These are phyloP conservation scores for Tylopilus orsonianus DNA, from an alignment of 1,284 basidiomycete species.

Conservation along the genomic window DNA sequence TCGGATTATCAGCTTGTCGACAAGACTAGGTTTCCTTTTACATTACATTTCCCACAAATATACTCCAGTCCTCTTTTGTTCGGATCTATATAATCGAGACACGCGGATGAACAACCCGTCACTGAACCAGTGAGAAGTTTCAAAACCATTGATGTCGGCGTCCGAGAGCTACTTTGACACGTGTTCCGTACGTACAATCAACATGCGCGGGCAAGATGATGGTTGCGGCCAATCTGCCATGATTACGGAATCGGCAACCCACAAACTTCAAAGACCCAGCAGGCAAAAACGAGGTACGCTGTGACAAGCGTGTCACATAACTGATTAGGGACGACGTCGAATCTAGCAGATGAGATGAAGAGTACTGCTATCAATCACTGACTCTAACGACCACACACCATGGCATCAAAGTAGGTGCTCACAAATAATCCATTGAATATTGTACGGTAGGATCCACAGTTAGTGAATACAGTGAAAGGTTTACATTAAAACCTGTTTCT, in stretches of 20 bases:
- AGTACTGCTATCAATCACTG: neutral
- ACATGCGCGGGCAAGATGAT: neutral
- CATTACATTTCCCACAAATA: neutral
- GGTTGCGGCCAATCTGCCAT: neutral
- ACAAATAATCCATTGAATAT: conserved; percentile 23
- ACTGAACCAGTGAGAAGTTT: neutral
- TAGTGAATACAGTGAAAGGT: conserved; percentile 27
- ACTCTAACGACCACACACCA: neutral
- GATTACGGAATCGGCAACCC: neutral
- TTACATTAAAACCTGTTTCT: conserved; percentile 32
- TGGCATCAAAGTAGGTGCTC: neutral
- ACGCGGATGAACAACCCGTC: neutral
- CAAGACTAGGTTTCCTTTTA: neutral
- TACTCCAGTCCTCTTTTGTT: too few species aligned
- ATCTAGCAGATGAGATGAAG: neutral
- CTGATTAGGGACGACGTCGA: conserved; percentile 3
- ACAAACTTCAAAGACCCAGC: conserved; percentile 1
- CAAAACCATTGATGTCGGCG: neutral
- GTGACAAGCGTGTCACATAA: conserved; percentile 2
- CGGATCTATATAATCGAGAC: too few species aligned
- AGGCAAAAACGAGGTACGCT: neutral
- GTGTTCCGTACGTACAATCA: conserved; percentile 4
- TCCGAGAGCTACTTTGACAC: neutral
- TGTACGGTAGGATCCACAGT: conserved; percentile 22
- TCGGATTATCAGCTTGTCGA: too few species aligned